Evolutionary conservation across 148 eudicot genomes (phyloP), one percentile per base, ranked within the genome.

Genomic region (Dysphania ambrosioides): DNA sequence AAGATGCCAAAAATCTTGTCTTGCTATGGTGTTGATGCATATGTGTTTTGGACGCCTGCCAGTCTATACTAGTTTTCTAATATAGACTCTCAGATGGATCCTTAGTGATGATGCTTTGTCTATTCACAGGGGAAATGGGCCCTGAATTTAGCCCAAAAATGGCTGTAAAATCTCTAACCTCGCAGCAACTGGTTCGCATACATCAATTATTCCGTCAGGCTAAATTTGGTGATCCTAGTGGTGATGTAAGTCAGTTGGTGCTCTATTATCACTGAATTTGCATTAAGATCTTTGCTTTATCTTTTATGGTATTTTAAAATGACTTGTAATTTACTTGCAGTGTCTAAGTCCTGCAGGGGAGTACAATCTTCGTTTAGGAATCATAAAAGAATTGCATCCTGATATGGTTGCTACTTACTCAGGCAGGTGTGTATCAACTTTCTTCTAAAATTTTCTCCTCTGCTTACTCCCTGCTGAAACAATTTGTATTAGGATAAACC

Each of bases 271-370:
- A 24, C 59, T 53, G 29, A 64, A 34, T 55, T 9, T 41, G 47
- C 23, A 10, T 60, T 55, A 42, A 40, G 31, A 21, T 68, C 29
- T 72, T 51, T 76, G 60, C 35, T 30, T 72, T 60, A 40, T 71
- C 26, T 66, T 12, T 36, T n/a, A 24, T 70, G 27, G 38, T 70
- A 58, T 60, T 66, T 61, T 55, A 3, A 69, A 44, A 15, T 78
- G 67, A 60, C 57, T 40, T 57, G 57, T 68, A 30, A 76, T 49
- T 71, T 77, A 31, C 64, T 75, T 82, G 83, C 87, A 96, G 99
- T 92, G 97, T 80, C 97, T 96, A 72, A 96, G 97, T 82, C 99
- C 99, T 82, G 99, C 99, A 32, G 99, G 99, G 59, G 99, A 96
- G 84, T 96, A 96, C 85, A 96, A 96, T 80, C 89, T 96, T 76